Percentiles rank a stretch among this genome's conserved stretches.
These are phyloP conservation scores for Ampelomyces quisqualis DNA, from an alignment of 2,329 filamentous ascomycete species.

Conservation along the genomic window DNA sequence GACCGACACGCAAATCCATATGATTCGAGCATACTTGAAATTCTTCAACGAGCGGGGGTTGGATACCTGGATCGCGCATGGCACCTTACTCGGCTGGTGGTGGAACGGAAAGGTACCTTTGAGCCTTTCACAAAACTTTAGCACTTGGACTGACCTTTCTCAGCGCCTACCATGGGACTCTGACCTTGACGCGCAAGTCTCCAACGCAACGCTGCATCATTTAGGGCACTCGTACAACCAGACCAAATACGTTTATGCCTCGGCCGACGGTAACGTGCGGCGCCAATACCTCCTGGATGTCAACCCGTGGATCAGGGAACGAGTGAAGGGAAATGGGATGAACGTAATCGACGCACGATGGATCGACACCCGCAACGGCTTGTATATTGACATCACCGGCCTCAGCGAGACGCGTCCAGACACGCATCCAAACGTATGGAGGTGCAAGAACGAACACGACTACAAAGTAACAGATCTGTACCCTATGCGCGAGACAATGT, in stretches of 20 bases:
- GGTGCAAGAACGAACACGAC: slow-evolving; percentile 76
- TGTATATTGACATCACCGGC: slow-evolving; percentile 83
- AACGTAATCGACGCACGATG: slow-evolving; percentile 85
- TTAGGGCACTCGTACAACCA: slow-evolving; percentile 68
- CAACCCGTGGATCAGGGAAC: slow-evolving; percentile 67
- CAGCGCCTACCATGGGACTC: slow-evolving; percentile 80
- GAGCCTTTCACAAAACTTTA: background rate
- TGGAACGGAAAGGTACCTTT: slow-evolving; percentile 68
- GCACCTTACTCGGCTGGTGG: slow-evolving; percentile 84
- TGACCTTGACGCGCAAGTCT: slow-evolving; percentile 80
- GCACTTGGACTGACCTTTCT: slow-evolving; percentile 28
- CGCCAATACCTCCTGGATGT: slow-evolving; percentile 71
- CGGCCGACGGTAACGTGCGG: slow-evolving; percentile 40
- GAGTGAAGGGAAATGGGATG: slow-evolving; percentile 63
- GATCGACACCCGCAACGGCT: slow-evolving; percentile 73
- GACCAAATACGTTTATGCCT: slow-evolving; percentile 56
- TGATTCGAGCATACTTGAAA: slow-evolving; percentile 72
- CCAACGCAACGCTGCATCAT: slow-evolving; percentile 64
- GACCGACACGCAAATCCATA: slow-evolving; percentile 64
- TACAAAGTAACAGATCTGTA: slow-evolving; percentile 72
- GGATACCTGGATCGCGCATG: slow-evolving; percentile 86
- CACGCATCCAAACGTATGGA: slow-evolving; percentile 64
- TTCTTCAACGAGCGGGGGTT: slow-evolving; percentile 64
- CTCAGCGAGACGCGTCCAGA: slow-evolving; percentile 66
- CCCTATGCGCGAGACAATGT: slow-evolving; percentile 71